Base-by-base conservation (phyloP, 352 stramenopile genomes). In the Blastocystis sp. region DNA sequence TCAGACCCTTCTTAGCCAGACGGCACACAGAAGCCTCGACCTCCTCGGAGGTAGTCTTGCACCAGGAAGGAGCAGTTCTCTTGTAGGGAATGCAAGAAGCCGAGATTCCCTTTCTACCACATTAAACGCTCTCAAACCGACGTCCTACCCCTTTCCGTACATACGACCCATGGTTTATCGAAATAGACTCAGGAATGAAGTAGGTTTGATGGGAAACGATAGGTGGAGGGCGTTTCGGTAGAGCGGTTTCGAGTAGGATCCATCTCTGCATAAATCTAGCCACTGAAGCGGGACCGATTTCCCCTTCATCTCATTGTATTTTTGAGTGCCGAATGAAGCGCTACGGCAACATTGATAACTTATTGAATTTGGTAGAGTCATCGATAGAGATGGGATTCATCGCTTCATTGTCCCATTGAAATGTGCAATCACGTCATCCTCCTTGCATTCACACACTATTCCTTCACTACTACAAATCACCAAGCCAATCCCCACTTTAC, bases 21-120 rank as follows among this genome's bases (percentile, higher is more conserved):
- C 98, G 98, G 94, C 95, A 98, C 75, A 99, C 96, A 87, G 99
- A 94, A 77, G 98, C 94, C 89, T 98, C 95, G 36, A 99, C 95
- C 88, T 98, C 94, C 73, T 93, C 90, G 46, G 94, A 46, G 71
- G 94, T 94, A 87, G 97, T 92, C 91, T 98, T 99, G 84, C 97
- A 91, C 96, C 96, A 99, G 87, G 94, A 97, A 63, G 96, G 94
- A 79, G 96, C 94, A 87, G 94, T 95, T 89, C 96, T 93, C 92
- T 99, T 99, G 95, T 98, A 99, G 84, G 96, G 96, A 87, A 93
- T 92, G 90, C 96, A 95, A 88, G 94, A 98, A 90, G 97, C 97
- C 88, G 94, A 97, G 91, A 99, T 99, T 92, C 96, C 96, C 94
- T 99, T 96, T 69, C 54, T 84, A 84, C 36, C 3, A 14, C 29